phyloP scores from a whole-genome alignment of 169 alveolate species.

The Cryptosporidium baileyi region DNA sequence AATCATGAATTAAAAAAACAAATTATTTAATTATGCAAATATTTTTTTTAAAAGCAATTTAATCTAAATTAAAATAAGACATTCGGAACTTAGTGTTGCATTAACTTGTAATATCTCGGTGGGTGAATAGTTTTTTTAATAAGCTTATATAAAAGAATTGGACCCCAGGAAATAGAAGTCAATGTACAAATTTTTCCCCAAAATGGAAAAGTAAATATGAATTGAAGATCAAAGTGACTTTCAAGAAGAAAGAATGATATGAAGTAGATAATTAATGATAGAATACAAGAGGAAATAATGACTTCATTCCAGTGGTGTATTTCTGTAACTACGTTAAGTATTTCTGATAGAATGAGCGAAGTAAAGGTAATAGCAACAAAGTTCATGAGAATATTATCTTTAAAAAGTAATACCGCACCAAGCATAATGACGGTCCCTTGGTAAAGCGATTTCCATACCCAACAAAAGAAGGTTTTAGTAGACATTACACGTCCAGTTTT shows the following conservation, averaged over 20 bases:
- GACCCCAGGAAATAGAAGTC: constrained; percentile 92
- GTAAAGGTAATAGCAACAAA: constrained; percentile 96
- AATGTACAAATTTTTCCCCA: constrained; percentile 87
- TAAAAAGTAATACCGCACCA: constrained; percentile 90
- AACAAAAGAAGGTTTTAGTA: constrained; percentile 91
- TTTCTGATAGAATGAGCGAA: constrained; percentile 91
- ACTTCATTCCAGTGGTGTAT: constrained; percentile 85
- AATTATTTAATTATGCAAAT: too few relatives aligned
- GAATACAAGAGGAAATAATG: constrained; percentile 50
- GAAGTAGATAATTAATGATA: constrained; percentile 55
- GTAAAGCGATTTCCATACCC: constrained; percentile 93
- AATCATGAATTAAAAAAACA: too few relatives aligned
- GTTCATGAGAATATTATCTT: constrained; percentile 87
- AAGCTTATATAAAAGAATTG: constrained; percentile 83
- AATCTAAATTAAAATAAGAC: too few relatives aligned
- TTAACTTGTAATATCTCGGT: constrained; percentile 84
- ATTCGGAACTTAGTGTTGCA: constrained; percentile 2
- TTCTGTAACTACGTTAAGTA: constrained; percentile 92
- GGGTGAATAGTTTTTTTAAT: constrained; percentile 85
- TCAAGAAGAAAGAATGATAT: constrained; percentile 87
- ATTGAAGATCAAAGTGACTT: constrained; percentile 87
- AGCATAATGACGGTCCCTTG: constrained; percentile 95
- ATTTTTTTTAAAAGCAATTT: too few relatives aligned
- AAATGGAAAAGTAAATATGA: constrained; percentile 86
- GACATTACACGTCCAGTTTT: constrained; percentile 92